Percentiles rank a stretch among this genome's conserved stretches.
These are phyloP conservation scores for Cyclospora cayetanensis DNA, from an alignment of 169 alveolate genomes.

Conservation along the genomic window DNA sequence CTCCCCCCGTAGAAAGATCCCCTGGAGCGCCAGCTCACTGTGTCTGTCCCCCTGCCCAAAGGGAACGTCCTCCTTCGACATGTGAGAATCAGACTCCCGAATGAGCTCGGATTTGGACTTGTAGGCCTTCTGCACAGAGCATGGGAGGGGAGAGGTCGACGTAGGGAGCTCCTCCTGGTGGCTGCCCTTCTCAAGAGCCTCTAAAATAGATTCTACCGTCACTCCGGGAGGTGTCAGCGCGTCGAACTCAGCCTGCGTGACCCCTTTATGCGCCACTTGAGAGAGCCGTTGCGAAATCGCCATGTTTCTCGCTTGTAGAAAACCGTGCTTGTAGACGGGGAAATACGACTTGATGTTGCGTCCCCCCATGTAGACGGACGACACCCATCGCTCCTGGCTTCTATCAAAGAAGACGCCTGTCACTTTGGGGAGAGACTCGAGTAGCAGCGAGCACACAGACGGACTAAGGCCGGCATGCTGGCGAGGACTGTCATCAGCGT, in stretches of 20 bases:
- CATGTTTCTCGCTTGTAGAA: constrained; percentile 26
- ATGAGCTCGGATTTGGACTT: no score
- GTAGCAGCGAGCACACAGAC: neutral
- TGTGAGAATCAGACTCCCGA: no score
- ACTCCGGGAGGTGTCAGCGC: neutral
- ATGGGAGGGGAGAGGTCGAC: no score
- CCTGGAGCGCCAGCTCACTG: no score
- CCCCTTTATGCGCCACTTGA: constrained; percentile 8
- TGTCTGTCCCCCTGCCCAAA: no score
- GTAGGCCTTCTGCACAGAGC: no score
- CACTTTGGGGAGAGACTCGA: constrained; percentile 45
- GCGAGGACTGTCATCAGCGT: neutral
- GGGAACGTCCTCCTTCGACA: no score
- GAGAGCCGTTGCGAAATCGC: constrained; percentile 53
- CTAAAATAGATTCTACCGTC: no score
- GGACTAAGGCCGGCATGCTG: neutral
- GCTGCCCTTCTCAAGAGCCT: no score
- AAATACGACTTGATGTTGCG: constrained; percentile 49
- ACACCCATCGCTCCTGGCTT: constrained; percentile 68
- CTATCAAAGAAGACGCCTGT: constrained; percentile 66
- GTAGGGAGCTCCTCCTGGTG: no score
- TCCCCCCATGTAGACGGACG: constrained; percentile 45
- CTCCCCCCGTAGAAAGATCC: no score
- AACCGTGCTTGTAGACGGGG: constrained; percentile 66
- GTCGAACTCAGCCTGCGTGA: neutral